A percentile compares a stretch with the other conserved stretches of the same genome.
Conservation (phyloP, 225 moss, liverwort and hornwort species). For the Neckera pumila region DNA sequence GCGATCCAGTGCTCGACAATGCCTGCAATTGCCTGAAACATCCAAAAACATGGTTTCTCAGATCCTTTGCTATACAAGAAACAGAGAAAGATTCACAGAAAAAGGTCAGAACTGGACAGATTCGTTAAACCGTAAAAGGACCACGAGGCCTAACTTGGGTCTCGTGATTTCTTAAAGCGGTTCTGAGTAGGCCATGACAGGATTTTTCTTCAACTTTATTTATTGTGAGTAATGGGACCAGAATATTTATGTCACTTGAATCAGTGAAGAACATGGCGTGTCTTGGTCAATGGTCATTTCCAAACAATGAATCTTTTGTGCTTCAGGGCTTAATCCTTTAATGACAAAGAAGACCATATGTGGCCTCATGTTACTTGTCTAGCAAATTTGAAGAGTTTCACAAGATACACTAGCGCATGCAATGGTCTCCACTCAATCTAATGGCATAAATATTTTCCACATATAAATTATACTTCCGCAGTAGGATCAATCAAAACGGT, state of each 20-base stretch:
- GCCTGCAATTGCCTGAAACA: slow-evolving; percentile 76
- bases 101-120: neutral
- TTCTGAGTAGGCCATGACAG: neutral
- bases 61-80: neutral
- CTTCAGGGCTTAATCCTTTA: neutral
- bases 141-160: neutral
- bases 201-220: neutral
- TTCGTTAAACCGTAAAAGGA: neutral
- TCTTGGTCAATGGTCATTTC: neutral
- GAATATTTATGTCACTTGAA: no score
- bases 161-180: neutral
- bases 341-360: neutral
- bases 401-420: neutral
- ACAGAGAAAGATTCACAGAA: neutral
- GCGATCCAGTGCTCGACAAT: slow-evolving; percentile 86
- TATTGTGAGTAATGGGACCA: no score
- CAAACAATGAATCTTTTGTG: neutral
- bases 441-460: neutral
- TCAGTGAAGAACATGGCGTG: no score
- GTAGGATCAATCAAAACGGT: neutral
- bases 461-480: neutral
- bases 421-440: neutral
- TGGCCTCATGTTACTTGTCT: neutral
- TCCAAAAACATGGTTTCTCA: neutral
- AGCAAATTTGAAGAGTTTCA: neutral